Conservation (phyloP, 1,284 basidiomycete species). For the Exobasidium rhododendri region DNA sequence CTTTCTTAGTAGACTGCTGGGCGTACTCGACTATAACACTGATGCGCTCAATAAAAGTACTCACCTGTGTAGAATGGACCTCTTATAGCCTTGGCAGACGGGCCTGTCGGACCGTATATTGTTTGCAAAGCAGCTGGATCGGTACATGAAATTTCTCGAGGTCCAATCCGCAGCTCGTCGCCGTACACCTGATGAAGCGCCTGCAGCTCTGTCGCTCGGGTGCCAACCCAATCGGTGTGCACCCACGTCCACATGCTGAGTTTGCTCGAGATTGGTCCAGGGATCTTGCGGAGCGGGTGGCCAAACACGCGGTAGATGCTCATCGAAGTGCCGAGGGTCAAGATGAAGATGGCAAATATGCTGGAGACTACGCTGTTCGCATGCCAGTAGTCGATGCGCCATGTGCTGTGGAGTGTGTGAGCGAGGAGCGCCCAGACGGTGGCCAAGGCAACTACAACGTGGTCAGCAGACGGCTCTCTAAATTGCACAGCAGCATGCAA, state of each 20-base stretch:
- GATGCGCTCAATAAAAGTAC: too few relatives aligned
- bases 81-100: not conserved
- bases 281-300: slow-evolving; percentile 22
- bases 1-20: too few relatives aligned
- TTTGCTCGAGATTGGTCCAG: slow-evolving; percentile 18
- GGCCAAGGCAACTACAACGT: not conserved
- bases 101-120: slow-evolving; percentile 17
- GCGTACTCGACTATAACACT: too few relatives aligned
- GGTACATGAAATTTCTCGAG: slow-evolving; percentile 29
- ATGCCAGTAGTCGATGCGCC: not conserved
- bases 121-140: slow-evolving; percentile 17
- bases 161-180: slow-evolving; percentile 26
- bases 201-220: slow-evolving; percentile 14
- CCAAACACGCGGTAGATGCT: slow-evolving; percentile 24
- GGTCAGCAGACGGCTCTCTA: slow-evolving; percentile 3
- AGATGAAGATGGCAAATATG: slow-evolving; percentile 1
- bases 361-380: not conserved
- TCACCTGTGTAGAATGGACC: slow-evolving; percentile 10
- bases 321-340: slow-evolving; percentile 19
- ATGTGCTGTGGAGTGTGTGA: not conserved
- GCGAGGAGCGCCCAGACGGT: not conserved
- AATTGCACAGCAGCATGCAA: slow-evolving; percentile 1
- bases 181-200: slow-evolving; percentile 22
- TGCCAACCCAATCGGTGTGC: slow-evolving; percentile 18
- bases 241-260: slow-evolving; percentile 20